phyloP scores from a whole-genome alignment of 371 early-diverging fungal species.

The Mucor plumbeus region DNA sequence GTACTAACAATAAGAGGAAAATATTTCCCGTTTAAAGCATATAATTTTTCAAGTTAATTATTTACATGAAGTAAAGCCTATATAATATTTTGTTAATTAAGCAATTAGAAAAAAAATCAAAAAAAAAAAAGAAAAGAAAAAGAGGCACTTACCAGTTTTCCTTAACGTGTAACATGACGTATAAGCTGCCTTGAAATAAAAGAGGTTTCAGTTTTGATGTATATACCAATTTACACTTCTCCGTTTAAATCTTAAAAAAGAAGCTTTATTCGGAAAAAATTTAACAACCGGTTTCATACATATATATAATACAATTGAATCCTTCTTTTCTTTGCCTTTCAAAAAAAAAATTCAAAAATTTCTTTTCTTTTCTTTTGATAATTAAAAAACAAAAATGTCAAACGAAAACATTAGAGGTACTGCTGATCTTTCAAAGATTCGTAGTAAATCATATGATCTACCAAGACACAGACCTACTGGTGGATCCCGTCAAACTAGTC shows the following conservation, averaged over 20 bases:
- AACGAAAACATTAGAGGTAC: conserved; percentile 22
- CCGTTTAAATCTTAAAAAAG: conserved; percentile 8
- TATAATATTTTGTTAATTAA: too few relatives aligned
- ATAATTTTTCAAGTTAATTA: neutral
- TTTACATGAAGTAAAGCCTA: too few relatives aligned
- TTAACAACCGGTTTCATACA: conserved; percentile 9
- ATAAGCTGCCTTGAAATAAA: neutral
- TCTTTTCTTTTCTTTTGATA: neutral
- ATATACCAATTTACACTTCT: neutral
- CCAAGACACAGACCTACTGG: conserved; percentile 1
- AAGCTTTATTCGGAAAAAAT: conserved; percentile 14
- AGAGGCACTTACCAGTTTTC: neutral
- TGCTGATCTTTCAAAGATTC: conserved; percentile 20
- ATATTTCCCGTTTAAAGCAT: neutral
- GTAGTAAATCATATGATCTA: conserved; percentile 27
- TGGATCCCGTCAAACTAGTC: neutral
- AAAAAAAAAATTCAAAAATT: neutral
- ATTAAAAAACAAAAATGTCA: conserved; percentile 13
- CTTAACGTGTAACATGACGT: conserved; percentile 9
- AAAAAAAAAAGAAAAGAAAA: neutral
- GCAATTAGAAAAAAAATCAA: too few relatives aligned
- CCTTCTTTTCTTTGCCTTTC: neutral
- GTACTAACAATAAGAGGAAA: neutral
- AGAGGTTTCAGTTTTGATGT: neutral
- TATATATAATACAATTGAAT: neutral